Evolutionary conservation across 306 rosid species (phyloP), one percentile per base, ranked within the genome.

Genomic region (Acacia confusa): DNA sequence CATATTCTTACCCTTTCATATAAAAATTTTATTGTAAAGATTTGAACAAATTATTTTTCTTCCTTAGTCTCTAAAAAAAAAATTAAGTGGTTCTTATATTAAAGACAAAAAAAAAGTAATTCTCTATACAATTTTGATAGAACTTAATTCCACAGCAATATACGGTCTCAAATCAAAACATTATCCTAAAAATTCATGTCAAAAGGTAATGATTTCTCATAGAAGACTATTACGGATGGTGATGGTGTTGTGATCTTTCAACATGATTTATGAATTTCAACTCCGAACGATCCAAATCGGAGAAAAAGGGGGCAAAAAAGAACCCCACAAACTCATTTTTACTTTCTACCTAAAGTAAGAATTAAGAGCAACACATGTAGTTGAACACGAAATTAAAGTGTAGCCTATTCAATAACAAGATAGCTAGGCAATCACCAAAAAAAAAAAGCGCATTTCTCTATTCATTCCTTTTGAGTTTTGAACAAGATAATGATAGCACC

Each of bases 341-440:
- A 83, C 84, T 69, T 74, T 81, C 83, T 70, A 24, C 64, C 64
- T 57, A 57, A 57, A n/a, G 64, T 57, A 57, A 57, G 30, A 57
- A 57, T 57, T 57, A 22, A n/a, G 6, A 9, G 63, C 9, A 57
- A 22, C 64, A 22, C 17, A 9, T 58, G 66, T 34, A 25, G 66
- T 25, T 58, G 32, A 58, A 58, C 16, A 4, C 1, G 25, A 53
- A 53, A 53, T 53, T 19, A 53, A 22, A 57, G 8, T 61, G 2
- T 25, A 13, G 36, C 4, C 27, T 61, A 61, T 61, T 71, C 76
- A 27, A 77, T 76, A 53, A 53, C 61, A 53, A 73, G 32, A 70
- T 36, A 80, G 48, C 61, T 8, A 53, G 3, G 27, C 61, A 53
- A 22, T 13, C 24, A 52, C 24, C 5, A 50, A 17, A 50, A n/a